Percentiles rank a stretch among this genome's conserved stretches.
Conservation (phyloP, 495 filamentous ascomycete genomes). For the Terfezia boudieri region DNA sequence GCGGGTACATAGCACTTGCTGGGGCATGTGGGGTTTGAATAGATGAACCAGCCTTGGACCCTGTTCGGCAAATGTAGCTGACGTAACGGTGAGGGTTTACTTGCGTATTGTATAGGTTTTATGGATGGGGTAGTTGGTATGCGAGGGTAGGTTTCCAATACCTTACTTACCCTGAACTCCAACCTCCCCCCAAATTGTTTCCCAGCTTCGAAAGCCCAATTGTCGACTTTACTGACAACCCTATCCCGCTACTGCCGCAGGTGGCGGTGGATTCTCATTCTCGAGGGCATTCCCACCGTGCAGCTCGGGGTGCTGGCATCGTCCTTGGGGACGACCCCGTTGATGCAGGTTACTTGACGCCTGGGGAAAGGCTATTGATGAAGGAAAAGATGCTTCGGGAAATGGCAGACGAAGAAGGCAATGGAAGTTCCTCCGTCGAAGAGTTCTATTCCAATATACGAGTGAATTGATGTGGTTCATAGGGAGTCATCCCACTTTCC, state of each 20-base stretch:
- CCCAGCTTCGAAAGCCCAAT: too few species aligned
- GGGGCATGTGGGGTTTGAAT: conserved; percentile 50
- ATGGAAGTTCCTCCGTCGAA: conserved; percentile 17
- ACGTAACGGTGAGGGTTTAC: not conserved
- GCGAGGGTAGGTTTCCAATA: conserved; percentile 23
- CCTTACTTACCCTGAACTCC: conserved; percentile 17
- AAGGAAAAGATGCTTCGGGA: conserved; percentile 26
- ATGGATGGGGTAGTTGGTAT: conserved; percentile 45
- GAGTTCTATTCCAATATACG: conserved; percentile 26
- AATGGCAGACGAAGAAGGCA: conserved; percentile 35
- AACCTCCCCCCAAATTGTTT: too few species aligned
- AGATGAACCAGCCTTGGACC: too few species aligned
- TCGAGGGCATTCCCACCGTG: conserved; percentile 50
- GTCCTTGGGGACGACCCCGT: conserved; percentile 43
- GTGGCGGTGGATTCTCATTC: conserved; percentile 46
- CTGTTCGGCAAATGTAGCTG: too few species aligned
- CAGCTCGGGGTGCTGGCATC: conserved; percentile 35
- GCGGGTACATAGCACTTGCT: conserved; percentile 39
- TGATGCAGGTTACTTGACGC: conserved; percentile 37
- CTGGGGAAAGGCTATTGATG: conserved; percentile 33
- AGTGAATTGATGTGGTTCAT: conserved; percentile 43
- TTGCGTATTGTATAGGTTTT: conserved; percentile 29
- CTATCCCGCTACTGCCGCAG: not conserved
- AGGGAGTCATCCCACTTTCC: too few species aligned
- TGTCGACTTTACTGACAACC: too few species aligned